phyloP scores from a whole-genome alignment of 768 basidiomycete species.

The Lentinula boryana region DNA sequence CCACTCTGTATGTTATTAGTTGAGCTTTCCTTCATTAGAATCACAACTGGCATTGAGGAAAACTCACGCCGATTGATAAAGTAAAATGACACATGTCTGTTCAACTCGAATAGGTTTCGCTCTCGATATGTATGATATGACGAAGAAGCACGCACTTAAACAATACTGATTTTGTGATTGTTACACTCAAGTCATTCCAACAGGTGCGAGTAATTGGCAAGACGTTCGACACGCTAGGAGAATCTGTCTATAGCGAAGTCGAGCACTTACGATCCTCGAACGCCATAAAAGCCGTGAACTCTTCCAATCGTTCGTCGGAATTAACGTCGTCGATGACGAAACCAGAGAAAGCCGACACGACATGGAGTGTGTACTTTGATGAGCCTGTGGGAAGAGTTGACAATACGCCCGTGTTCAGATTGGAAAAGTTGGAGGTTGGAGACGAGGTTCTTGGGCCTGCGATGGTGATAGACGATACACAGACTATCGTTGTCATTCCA shows the following conservation, averaged over 20 bases:
- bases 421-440: conserved; percentile 62
- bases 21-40: no score
- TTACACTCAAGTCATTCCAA: background rate
- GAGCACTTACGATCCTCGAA: conserved; percentile 26
- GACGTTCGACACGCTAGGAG: conserved; percentile 76
- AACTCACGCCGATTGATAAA: no score
- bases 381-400: conserved; percentile 59
- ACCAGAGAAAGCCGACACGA: conserved; percentile 42
- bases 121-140: no score
- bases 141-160: no score
- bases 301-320: background rate
- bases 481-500: conserved; percentile 87
- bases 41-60: no score
- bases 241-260: conserved; percentile 75
- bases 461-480: conserved; percentile 92
- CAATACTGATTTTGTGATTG: no score
- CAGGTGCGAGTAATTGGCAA: conserved; percentile 88
- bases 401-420: conserved; percentile 74
- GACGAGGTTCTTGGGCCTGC: conserved; percentile 79
- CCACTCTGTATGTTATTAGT: no score
- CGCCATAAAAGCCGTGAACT: background rate
- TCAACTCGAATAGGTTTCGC: no score
- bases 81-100: no score
- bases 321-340: background rate
- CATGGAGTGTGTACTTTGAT: conserved; percentile 78